phyloP scores from a whole-genome alignment of 768 basidiomycete genomes.

The Gautieria morchelliformis region DNA sequence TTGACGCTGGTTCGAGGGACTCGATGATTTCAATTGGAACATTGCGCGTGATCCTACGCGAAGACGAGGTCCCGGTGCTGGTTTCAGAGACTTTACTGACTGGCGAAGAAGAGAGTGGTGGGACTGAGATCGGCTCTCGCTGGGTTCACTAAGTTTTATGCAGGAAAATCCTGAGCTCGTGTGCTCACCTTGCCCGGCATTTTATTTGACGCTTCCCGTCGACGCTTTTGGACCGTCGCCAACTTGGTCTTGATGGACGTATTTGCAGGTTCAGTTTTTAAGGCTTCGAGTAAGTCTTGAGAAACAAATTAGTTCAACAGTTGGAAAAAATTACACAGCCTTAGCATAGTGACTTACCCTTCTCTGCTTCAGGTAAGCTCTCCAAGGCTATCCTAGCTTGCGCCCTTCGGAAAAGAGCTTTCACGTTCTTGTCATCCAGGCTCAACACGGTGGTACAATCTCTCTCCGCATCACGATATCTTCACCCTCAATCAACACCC shows the following conservation, averaged over 20 bases:
- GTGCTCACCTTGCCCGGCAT: constrained; percentile 22
- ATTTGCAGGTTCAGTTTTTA: constrained; percentile 58
- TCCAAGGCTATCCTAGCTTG: constrained; percentile 58
- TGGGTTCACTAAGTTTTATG: background rate
- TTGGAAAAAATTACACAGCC: background rate
- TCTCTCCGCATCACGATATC: constrained; percentile 70
- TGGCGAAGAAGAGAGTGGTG: constrained; percentile 11
- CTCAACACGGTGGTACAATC: constrained; percentile 64
- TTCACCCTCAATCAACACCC: constrained; percentile 12
- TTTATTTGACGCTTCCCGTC: constrained; percentile 17
- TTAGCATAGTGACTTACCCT: constrained; percentile 36
- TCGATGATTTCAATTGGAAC: constrained; percentile 59
- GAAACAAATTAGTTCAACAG: background rate
- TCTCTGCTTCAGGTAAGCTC: constrained; percentile 45
- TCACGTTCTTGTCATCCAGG: constrained; percentile 53
- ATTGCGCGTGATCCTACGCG: background rate
- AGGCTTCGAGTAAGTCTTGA: constrained; percentile 52
- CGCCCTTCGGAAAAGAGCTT: constrained; percentile 70
- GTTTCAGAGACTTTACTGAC: background rate
- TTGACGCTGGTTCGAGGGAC: constrained; percentile 10
- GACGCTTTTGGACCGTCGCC: constrained; percentile 34
- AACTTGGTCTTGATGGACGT: constrained; percentile 55
- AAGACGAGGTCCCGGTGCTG: constrained; percentile 37
- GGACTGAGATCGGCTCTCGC: constrained; percentile 11
- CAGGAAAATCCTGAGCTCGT: background rate